phyloP scores from a whole-genome alignment of 2,329 filamentous ascomycete species.

The Aspergillus ruber region DNA sequence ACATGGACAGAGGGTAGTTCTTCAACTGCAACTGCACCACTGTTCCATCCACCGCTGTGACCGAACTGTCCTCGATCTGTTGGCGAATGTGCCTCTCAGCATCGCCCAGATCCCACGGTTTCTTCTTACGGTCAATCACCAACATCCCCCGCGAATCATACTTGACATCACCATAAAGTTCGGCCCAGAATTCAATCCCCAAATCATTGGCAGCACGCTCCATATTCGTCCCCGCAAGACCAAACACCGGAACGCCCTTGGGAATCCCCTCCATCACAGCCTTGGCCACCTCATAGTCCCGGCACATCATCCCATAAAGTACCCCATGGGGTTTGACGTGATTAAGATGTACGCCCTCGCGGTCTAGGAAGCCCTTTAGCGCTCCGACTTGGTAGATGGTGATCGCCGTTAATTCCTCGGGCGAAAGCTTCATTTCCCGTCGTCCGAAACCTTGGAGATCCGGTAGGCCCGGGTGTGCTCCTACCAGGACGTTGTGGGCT shows the following conservation, averaged over 20 bases:
- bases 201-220: slow-evolving; percentile 49
- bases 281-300: slow-evolving; percentile 46
- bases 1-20: slow-evolving; percentile 39
- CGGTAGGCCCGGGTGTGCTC: slow-evolving; percentile 60
- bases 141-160: slow-evolving; percentile 46
- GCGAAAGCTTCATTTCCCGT: slow-evolving; percentile 53
- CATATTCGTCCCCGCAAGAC: slow-evolving; percentile 49
- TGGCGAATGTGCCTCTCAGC: slow-evolving; percentile 37
- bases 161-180: slow-evolving; percentile 53
- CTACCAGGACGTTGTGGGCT: slow-evolving; percentile 49
- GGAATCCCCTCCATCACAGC: slow-evolving; percentile 51
- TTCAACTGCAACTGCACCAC: slow-evolving; percentile 34
- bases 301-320: slow-evolving; percentile 53
- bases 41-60: slow-evolving; percentile 38
- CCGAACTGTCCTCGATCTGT: slow-evolving; percentile 37
- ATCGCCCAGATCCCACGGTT: slow-evolving; percentile 39
- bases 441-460: slow-evolving; percentile 61
- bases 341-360: slow-evolving; percentile 50
- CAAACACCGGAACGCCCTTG: slow-evolving; percentile 47
- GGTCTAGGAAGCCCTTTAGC: slow-evolving; percentile 53
- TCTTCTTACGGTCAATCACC: slow-evolving; percentile 55
- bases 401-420: slow-evolving; percentile 52
- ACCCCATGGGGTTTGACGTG: slow-evolving; percentile 60
- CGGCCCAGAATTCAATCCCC: slow-evolving; percentile 48
- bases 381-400: slow-evolving; percentile 60